A percentile compares a stretch with the other conserved stretches of the same genome.
Evolutionary conservation across 2,329 filamentous ascomycete genomes (phyloP).

Genomic region (Clarireedia hainanense): DNA sequence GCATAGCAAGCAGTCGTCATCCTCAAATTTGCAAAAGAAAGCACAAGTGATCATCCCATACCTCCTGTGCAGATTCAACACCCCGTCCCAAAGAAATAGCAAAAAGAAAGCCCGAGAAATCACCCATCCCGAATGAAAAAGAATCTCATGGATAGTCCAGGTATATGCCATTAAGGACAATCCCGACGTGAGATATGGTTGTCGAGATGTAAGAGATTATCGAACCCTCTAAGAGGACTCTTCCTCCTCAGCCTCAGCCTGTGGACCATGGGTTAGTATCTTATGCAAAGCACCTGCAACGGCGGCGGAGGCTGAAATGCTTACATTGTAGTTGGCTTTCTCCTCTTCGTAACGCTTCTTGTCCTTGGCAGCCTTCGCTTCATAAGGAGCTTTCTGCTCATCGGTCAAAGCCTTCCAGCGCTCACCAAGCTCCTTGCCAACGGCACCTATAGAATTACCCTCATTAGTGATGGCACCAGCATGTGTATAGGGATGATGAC

Average conservation of each 20-base stretch:
- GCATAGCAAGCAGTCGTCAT: slow-evolving; percentile 12
- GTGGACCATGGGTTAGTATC: slow-evolving; percentile 29
- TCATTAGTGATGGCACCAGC: slow-evolving; percentile 11
- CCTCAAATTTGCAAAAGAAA: slow-evolving; percentile 16
- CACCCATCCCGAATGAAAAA: slow-evolving; percentile 10
- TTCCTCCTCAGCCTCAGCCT: slow-evolving; percentile 50
- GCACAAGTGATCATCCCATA: slow-evolving; percentile 19
- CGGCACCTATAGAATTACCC: slow-evolving; percentile 55
- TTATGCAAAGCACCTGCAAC: slow-evolving; percentile 21
- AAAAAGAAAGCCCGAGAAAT: slow-evolving; percentile 15
- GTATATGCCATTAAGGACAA: slow-evolving; percentile 7
- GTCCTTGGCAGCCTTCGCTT: slow-evolving; percentile 91
- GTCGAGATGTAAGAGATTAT: slow-evolving; percentile 12
- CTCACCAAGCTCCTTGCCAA: slow-evolving; percentile 96
- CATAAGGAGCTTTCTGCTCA: slow-evolving; percentile 87
- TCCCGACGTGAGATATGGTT: slow-evolving; percentile 15
- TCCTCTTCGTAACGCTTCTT: slow-evolving; percentile 99
- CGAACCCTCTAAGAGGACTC: slow-evolving; percentile 34
- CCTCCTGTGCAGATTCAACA: slow-evolving; percentile 21
- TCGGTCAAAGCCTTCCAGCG: slow-evolving; percentile 96
- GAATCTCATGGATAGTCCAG: not conserved
- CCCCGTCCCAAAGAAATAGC: slow-evolving; percentile 25
- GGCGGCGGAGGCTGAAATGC: slow-evolving; percentile 30
- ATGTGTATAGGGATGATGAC: slow-evolving; percentile 25
- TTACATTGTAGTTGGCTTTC: slow-evolving; percentile 88